Conservation (phyloP, 495 filamentous ascomycete species). For the Tuber melanosporum region DNA sequence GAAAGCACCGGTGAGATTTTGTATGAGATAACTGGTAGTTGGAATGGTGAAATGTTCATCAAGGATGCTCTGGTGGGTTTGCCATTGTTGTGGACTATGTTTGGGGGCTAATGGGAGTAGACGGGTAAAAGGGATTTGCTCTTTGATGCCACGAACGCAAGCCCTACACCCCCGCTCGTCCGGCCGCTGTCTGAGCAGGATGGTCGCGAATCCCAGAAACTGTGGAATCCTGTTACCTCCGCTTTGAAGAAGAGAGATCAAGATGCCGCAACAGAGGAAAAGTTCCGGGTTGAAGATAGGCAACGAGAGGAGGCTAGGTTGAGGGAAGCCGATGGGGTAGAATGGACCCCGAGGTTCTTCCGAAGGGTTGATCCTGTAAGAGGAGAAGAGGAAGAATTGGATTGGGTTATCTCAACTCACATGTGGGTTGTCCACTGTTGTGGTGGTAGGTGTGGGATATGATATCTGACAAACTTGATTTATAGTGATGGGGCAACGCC, state of each 20-base stretch:
- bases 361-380: constrained; percentile 64
- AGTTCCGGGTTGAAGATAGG: constrained; percentile 84
- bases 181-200: constrained; percentile 80
- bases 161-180: constrained; percentile 64
- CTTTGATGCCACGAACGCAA: constrained; percentile 75
- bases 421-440: constrained; percentile 55
- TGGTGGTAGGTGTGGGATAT: background rate
- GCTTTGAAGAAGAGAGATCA: constrained; percentile 82
- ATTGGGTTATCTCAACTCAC: constrained; percentile 88
- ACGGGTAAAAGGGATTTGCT: constrained; percentile 80
- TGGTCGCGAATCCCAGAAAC: constrained; percentile 77
- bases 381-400: constrained; percentile 73
- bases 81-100: constrained; percentile 28
- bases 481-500: constrained; percentile 62
- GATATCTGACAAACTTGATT: constrained; percentile 3
- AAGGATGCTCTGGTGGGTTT: constrained; percentile 65
- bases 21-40: constrained; percentile 84
- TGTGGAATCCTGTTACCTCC: constrained; percentile 74
- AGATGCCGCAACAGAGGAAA: constrained; percentile 84
- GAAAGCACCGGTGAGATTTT: constrained; percentile 76
- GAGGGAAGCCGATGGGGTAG: constrained; percentile 70
- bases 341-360: constrained; percentile 88
- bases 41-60: constrained; percentile 90
- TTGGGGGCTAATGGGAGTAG: constrained; percentile 46
- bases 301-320: constrained; percentile 84